phyloP scores from a whole-genome alignment of 2,329 filamentous ascomycete species.

The Stachybotrys echinatus region DNA sequence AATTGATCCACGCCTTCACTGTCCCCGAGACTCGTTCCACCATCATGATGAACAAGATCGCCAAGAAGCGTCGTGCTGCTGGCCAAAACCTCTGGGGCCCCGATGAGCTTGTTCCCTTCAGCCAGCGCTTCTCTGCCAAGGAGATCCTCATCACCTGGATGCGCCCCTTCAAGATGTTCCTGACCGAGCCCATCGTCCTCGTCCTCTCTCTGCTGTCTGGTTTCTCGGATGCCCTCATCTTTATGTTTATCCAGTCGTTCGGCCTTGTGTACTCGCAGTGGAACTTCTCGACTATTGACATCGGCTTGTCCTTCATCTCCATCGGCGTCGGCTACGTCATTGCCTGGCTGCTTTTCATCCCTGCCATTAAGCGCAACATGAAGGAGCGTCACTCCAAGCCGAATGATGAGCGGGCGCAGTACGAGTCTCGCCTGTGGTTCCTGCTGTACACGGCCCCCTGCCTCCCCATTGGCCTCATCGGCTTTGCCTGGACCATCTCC shows the following conservation, averaged over 20 bases:
- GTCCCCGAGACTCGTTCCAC: slow-evolving; percentile 77
- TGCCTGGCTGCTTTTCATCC: slow-evolving; percentile 55
- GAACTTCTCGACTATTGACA: slow-evolving; percentile 50
- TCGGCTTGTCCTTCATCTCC: slow-evolving; percentile 59
- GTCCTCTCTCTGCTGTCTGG: slow-evolving; percentile 65
- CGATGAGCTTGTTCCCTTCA: slow-evolving; percentile 61
- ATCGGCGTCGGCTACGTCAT: slow-evolving; percentile 63
- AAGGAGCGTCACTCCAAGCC: slow-evolving; percentile 44
- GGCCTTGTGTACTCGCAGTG: slow-evolving; percentile 63
- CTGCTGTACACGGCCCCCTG: slow-evolving; percentile 57
- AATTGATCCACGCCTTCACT: slow-evolving; percentile 59
- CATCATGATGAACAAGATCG: slow-evolving; percentile 73
- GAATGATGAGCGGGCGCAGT: slow-evolving; percentile 55
- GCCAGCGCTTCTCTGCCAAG: slow-evolving; percentile 50
- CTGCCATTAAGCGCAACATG: slow-evolving; percentile 49
- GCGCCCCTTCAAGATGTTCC: slow-evolving; percentile 67
- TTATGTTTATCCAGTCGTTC: slow-evolving; percentile 72
- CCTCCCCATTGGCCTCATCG: slow-evolving; percentile 61
- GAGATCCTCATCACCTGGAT: slow-evolving; percentile 54
- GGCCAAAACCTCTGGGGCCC: slow-evolving; percentile 64
- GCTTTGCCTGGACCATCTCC: slow-evolving; percentile 64
- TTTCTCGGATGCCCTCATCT: slow-evolving; percentile 71
- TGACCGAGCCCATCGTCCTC: slow-evolving; percentile 70
- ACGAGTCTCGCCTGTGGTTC: slow-evolving; percentile 62
- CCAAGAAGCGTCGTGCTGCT: slow-evolving; percentile 64